A percentile compares a stretch with the other conserved stretches of the same genome.
phyloP scores from a whole-genome alignment of 257 asterid species.

The Verbena officinalis region DNA sequence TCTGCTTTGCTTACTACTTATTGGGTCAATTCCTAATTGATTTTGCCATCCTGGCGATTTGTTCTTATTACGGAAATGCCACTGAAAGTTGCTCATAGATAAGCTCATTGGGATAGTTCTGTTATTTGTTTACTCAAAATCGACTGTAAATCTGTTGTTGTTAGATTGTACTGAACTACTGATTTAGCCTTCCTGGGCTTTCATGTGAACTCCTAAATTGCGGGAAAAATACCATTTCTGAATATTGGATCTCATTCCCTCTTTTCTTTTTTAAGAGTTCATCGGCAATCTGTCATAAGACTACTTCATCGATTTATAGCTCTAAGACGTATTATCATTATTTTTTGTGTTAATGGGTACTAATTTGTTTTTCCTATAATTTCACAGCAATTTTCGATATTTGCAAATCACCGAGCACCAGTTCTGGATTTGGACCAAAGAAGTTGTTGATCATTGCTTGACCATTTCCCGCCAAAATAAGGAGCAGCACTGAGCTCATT shows the following conservation, averaged over 20 bases:
- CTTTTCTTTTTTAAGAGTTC: constrained; percentile 20
- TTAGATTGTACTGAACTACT: constrained; percentile 29
- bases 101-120: constrained; percentile 6
- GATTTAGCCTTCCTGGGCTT: constrained; percentile 35
- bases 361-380: constrained; percentile 21
- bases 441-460: constrained; percentile 38
- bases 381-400: constrained; percentile 28
- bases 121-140: constrained; percentile 15
- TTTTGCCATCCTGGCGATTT: constrained; percentile 25
- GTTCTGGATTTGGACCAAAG: constrained; percentile 33
- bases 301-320: constrained; percentile 11
- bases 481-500: constrained; percentile 25
- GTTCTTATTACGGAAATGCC: constrained; percentile 8
- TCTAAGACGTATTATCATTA: constrained; percentile 11
- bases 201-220: background rate
- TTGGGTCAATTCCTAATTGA: constrained; percentile 19
- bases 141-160: constrained; percentile 11
- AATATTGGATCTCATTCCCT: background rate
- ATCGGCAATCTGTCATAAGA: constrained; percentile 25
- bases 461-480: constrained; percentile 34
- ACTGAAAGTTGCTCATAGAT: background rate
- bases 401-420: constrained; percentile 17
- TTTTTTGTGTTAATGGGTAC: background rate
- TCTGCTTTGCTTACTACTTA: constrained; percentile 1
- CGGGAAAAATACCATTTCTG: background rate